Evolutionary conservation across 2,329 filamentous ascomycete species (phyloP).

Genomic region (Aspergillus cejpii): DNA sequence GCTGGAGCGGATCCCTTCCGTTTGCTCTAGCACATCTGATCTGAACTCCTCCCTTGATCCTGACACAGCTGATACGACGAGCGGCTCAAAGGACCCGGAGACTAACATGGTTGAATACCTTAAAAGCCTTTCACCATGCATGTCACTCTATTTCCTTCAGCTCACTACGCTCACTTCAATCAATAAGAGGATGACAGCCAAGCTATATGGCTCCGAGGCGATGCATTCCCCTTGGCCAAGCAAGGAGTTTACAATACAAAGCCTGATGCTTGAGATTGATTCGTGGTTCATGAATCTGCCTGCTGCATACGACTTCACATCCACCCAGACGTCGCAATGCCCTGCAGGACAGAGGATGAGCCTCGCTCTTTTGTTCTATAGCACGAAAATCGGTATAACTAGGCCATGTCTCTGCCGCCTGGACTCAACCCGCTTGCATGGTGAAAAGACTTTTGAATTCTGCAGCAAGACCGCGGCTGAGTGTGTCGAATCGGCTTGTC

Average conservation of each 20-base stretch:
- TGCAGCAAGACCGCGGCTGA: conserved; percentile 35
- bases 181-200: conserved; percentile 33
- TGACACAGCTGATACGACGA: conserved; percentile 15
- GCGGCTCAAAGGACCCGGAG: conserved; percentile 14
- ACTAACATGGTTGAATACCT: conserved; percentile 29
- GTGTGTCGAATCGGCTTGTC: conserved; percentile 41
- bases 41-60: conserved; percentile 17
- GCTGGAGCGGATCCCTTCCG: conserved; percentile 16
- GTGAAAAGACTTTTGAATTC: conserved; percentile 31
- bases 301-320: conserved; percentile 36
- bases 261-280: conserved; percentile 35
- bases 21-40: conserved; percentile 19
- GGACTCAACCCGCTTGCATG: conserved; percentile 30
- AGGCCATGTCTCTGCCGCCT: conserved; percentile 40
- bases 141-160: conserved; percentile 39
- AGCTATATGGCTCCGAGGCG: conserved; percentile 37
- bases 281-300: conserved; percentile 38
- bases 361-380: conserved; percentile 41
- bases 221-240: conserved; percentile 33
- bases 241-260: conserved; percentile 35
- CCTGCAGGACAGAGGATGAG: conserved; percentile 33
- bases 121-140: conserved; percentile 33
- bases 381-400: conserved; percentile 39
- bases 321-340: conserved; percentile 31
- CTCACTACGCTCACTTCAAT: conserved; percentile 34